These are phyloP conservation scores for Irpex sp. DNA, from an alignment of 1,284 basidiomycete species.

Conservation along the genomic window DNA sequence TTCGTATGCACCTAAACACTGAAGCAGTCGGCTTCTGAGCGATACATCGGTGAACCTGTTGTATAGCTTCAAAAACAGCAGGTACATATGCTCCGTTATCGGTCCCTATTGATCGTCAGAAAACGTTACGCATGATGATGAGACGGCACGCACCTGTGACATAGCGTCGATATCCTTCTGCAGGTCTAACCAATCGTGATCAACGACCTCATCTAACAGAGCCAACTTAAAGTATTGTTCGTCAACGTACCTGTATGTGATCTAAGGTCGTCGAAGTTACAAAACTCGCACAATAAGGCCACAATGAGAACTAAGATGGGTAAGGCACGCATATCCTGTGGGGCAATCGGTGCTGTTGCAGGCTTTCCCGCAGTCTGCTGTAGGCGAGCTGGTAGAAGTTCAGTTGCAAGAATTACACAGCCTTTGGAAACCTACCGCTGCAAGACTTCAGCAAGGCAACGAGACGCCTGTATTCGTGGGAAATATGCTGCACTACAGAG, in stretches of 20 bases:
- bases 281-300: conserved; percentile 84
- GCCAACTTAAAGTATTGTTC: too few species aligned
- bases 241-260: conserved; percentile 1
- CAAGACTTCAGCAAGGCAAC: conserved; percentile 80
- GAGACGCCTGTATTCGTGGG: conserved; percentile 78
- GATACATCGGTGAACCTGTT: conserved; percentile 51
- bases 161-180: conserved; percentile 58
- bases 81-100: conserved; percentile 81
- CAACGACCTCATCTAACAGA: not conserved
- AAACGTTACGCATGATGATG: conserved; percentile 1
- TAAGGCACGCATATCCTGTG: conserved; percentile 37
- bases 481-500: conserved; percentile 78
- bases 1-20: conserved; percentile 76
- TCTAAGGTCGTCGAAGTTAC: conserved; percentile 68
- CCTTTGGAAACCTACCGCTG: conserved; percentile 49
- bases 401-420: conserved; percentile 2
- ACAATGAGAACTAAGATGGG: conserved; percentile 78
- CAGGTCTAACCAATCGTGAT: conserved; percentile 33
- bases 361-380: conserved; percentile 39
- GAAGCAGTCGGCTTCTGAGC: conserved; percentile 64
- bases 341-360: conserved; percentile 17
- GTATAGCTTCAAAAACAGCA: conserved; percentile 68
- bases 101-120: conserved; percentile 42
- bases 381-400: conserved; percentile 43
- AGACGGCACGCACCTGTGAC: conserved; percentile 39